These are phyloP conservation scores for Amauroascus niger DNA, from an alignment of 2,329 filamentous ascomycete species.

Conservation along the genomic window DNA sequence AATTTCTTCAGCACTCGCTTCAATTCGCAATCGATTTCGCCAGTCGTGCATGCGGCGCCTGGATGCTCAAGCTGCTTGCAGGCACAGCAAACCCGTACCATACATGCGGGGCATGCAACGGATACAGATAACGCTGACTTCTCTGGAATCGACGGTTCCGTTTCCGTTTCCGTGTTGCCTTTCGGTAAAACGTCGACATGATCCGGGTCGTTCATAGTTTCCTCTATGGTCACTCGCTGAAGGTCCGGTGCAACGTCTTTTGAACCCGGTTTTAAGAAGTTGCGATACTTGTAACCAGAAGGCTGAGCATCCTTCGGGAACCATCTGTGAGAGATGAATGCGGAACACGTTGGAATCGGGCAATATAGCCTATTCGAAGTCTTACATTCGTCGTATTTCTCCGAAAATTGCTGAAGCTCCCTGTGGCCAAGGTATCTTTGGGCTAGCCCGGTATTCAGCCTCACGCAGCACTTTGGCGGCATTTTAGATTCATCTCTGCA, in stretches of 20 bases:
- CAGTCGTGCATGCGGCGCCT: constrained; percentile 26
- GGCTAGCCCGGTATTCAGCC: constrained; percentile 37
- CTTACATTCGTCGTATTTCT: constrained; percentile 42
- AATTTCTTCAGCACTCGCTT: constrained; percentile 33
- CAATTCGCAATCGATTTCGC: constrained; percentile 29
- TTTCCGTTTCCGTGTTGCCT: not conserved
- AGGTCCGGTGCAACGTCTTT: not conserved
- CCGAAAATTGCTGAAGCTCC: constrained; percentile 32
- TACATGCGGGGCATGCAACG: constrained; percentile 40
- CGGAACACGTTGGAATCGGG: constrained; percentile 40
- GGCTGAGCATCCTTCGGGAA: constrained; percentile 15
- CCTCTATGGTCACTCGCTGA: not conserved
- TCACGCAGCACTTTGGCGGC: constrained; percentile 39
- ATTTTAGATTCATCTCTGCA: constrained; percentile 33
- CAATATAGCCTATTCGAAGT: constrained; percentile 42
- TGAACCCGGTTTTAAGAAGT: not conserved
- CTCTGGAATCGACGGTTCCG: not conserved
- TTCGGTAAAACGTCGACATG: not conserved
- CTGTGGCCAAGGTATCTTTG: constrained; percentile 28
- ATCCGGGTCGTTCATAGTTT: constrained; percentile 16
- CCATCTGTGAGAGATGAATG: constrained; percentile 37
- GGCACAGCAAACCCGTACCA: constrained; percentile 33
- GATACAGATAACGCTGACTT: constrained; percentile 16
- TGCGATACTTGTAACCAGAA: not conserved
- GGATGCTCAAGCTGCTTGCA: constrained; percentile 39